Conservation (phyloP, 768 basidiomycete genomes). For the Clitopilus hobsonii region DNA sequence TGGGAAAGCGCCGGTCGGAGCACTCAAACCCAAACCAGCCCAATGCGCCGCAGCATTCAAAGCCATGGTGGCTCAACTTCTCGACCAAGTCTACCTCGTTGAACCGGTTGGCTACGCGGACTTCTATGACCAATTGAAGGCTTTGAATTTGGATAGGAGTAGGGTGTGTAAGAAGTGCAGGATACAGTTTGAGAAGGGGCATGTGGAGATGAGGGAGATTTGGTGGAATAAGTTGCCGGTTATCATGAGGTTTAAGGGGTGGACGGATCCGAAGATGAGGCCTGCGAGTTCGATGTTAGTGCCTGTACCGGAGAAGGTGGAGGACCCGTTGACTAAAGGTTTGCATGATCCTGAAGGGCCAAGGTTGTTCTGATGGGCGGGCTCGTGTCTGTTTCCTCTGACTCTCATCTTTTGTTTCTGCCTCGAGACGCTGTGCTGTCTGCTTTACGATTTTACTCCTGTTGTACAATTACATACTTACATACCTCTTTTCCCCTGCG, state of each 20-base stretch:
- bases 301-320: neutral
- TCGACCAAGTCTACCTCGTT: slow-evolving; percentile 6
- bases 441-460: neutral
- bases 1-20: slow-evolving; percentile 9
- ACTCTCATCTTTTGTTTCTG: neutral
- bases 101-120: slow-evolving; percentile 8
- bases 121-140: neutral
- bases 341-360: neutral
- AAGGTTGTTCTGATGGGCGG: neutral
- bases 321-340: neutral
- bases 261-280: slow-evolving; percentile 1
- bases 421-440: neutral
- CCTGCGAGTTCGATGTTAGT: neutral
- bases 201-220: neutral
- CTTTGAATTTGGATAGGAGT: slow-evolving; percentile 1
- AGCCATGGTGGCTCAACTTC: neutral
- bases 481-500: no score
- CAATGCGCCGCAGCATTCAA: slow-evolving; percentile 4
- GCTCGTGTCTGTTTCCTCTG: neutral
- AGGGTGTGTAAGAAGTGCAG: slow-evolving; percentile 7
- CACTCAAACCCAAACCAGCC: slow-evolving; percentile 2
- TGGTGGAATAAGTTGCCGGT: slow-evolving; percentile 8
- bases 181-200: slow-evolving; percentile 2
- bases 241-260: slow-evolving; percentile 4
- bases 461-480: neutral